These are phyloP conservation scores for Wallacemonas sp. DNA, from an alignment of 208 protist genomes.

Conservation along the genomic window DNA sequence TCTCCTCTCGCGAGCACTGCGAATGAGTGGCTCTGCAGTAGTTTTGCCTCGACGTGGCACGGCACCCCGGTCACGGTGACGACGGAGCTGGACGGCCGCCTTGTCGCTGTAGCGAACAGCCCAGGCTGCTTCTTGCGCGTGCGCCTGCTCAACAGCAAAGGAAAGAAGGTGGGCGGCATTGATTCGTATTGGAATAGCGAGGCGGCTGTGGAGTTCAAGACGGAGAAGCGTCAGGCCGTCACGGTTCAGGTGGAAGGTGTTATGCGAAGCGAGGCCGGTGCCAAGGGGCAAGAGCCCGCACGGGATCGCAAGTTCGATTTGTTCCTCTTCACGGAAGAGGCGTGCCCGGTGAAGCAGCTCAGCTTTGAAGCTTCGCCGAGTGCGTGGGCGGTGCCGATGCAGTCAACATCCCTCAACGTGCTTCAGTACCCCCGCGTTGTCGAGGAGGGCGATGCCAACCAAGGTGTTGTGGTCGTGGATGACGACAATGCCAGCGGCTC, in stretches of 20 bases:
- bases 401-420: conserved; percentile 59
- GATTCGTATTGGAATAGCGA: conserved; percentile 88
- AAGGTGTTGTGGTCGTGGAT: conserved; percentile 39
- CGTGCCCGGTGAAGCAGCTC: conserved; percentile 61
- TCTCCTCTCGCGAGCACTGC: conserved; percentile 38
- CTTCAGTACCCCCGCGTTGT: conserved; percentile 62
- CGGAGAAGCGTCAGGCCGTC: conserved; percentile 29
- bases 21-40: conserved; percentile 69
- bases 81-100: conserved; percentile 51
- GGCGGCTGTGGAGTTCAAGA: conserved; percentile 70
- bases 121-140: conserved; percentile 67
- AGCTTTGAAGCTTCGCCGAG: conserved; percentile 75
- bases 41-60: conserved; percentile 55
- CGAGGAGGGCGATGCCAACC: conserved; percentile 47
- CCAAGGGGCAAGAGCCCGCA: conserved; percentile 54
- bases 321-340: conserved; percentile 75
- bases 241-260: conserved; percentile 78
- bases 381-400: conserved; percentile 63
- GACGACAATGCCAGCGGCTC: conserved; percentile 25
- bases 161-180: conserved; percentile 71
- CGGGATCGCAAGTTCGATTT: conserved; percentile 70
- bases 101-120: conserved; percentile 72
- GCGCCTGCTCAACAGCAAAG: conserved; percentile 49
- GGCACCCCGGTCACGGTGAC: conserved; percentile 53
- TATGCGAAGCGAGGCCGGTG: conserved; percentile 43